Evolutionary conservation across 73 alveolate species (phyloP).

Genomic region (Symbiodinium natans): DNA sequence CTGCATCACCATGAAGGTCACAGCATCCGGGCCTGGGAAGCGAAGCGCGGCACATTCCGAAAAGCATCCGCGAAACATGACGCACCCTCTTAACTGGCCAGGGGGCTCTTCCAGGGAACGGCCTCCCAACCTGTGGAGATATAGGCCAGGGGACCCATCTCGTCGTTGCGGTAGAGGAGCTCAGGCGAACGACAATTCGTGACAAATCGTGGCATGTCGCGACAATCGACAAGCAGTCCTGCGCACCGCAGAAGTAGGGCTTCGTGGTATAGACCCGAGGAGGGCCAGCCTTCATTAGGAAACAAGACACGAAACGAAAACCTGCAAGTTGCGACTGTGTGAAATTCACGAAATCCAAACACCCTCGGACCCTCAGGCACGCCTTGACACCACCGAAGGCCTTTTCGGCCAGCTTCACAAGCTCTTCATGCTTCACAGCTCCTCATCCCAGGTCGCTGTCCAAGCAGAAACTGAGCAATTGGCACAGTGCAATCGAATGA

Average conservation of each 20-base stretch:
- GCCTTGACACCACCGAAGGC: constrained; percentile 90
- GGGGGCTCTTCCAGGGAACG: constrained; percentile 61
- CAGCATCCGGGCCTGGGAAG: constrained; percentile 81
- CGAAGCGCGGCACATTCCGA: background rate
- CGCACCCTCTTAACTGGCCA: background rate
- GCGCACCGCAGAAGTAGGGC: constrained; percentile 94
- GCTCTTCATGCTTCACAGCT: constrained; percentile 90
- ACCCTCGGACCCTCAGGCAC: no score
- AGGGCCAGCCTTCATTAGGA: constrained; percentile 27
- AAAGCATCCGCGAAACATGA: no score
- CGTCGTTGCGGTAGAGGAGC: constrained; percentile 93
- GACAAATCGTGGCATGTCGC: no score
- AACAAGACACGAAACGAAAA: no score
- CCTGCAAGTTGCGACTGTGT: background rate
- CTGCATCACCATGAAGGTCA: constrained; percentile 89
- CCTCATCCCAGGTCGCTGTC: constrained; percentile 10
- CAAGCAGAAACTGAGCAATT: no score
- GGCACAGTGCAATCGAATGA: no score
- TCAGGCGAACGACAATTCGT: background rate
- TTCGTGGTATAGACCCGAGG: constrained; percentile 46
- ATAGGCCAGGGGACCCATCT: constrained; percentile 93
- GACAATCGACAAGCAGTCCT: background rate
- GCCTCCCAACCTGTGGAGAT: constrained; percentile 88
- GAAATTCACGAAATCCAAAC: no score
- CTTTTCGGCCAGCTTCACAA: constrained; percentile 80